A percentile compares a stretch with the other conserved stretches of the same genome.
phyloP scores from a whole-genome alignment of 2,329 filamentous ascomycete species.

The Calonectria ilicicola region DNA sequence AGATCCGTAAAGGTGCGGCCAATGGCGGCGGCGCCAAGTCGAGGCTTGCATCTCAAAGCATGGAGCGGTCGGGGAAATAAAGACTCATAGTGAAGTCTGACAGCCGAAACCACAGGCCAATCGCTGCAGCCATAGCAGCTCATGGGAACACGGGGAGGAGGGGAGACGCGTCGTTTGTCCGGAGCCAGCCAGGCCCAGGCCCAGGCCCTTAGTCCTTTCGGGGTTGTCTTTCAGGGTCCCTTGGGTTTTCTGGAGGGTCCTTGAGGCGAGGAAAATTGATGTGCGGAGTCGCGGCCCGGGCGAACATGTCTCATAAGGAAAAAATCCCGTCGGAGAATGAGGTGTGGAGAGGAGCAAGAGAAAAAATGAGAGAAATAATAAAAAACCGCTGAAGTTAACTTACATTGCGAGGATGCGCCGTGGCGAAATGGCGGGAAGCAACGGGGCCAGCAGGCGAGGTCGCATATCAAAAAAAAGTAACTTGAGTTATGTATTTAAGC shows the following conservation, averaged over 20 bases:
- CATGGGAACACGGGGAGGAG: constrained; percentile 36
- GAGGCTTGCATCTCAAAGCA: not conserved
- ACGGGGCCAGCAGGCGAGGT: not conserved
- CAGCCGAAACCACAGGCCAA: constrained; percentile 32
- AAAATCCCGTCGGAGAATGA: not conserved
- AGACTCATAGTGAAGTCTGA: not conserved
- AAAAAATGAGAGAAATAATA: not conserved
- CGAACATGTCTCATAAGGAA: not conserved
- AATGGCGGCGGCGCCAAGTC: constrained; percentile 3
- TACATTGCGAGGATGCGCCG: not conserved
- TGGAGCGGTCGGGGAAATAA: constrained; percentile 1
- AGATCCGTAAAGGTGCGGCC: not conserved
- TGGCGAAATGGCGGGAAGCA: not conserved
- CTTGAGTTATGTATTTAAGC: not conserved
- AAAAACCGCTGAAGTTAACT: not conserved
- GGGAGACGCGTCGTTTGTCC: constrained; percentile 30
- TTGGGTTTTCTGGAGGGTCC: not conserved
- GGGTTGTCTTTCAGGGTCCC: constrained; percentile 23
- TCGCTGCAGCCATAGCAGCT: constrained; percentile 23
- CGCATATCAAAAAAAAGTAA: not conserved
- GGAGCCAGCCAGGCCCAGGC: constrained; percentile 24
- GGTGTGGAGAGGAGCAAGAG: not conserved
- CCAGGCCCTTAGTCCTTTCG: constrained; percentile 16
- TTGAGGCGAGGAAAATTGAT: not conserved
- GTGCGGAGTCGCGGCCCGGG: constrained; percentile 14